phyloP scores from a whole-genome alignment of 2,329 filamentous ascomycete genomes.

The Hypoxylon sp. region DNA sequence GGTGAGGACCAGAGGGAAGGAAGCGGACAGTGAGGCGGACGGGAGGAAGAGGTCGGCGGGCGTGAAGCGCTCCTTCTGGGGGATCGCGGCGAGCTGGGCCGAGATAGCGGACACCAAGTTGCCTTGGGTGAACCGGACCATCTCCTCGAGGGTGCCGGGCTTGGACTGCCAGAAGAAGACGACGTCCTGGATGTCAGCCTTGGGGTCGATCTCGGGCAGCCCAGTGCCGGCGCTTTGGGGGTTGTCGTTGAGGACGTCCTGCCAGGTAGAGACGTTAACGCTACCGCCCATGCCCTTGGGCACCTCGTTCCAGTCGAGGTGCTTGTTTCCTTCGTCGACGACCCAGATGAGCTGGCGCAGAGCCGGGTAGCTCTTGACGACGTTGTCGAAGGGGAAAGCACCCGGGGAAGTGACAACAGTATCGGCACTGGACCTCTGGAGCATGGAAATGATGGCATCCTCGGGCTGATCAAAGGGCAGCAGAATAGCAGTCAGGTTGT shows the following conservation, averaged over 20 bases:
- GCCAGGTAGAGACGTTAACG: constrained; percentile 89
- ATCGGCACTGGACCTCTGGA: constrained; percentile 78
- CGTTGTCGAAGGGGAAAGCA: constrained; percentile 79
- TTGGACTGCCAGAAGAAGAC: constrained; percentile 72
- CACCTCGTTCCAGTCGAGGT: constrained; percentile 95
- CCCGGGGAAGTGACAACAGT: constrained; percentile 85
- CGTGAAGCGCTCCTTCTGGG: constrained; percentile 75
- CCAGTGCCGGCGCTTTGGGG: constrained; percentile 65
- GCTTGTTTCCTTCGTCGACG: constrained; percentile 85
- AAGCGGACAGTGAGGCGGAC: constrained; percentile 79
- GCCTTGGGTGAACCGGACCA: constrained; percentile 80
- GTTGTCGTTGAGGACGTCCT: constrained; percentile 81
- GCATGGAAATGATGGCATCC: constrained; percentile 72
- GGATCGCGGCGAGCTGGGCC: constrained; percentile 78
- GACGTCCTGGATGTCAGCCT: constrained; percentile 61
- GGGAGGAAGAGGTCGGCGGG: constrained; percentile 84
- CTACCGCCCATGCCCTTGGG: constrained; percentile 77
- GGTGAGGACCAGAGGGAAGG: constrained; percentile 80
- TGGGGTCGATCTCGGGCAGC: constrained; percentile 69
- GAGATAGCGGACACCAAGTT: constrained; percentile 91
- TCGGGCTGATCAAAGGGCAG: constrained; percentile 82
- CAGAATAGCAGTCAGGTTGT: constrained; percentile 83
- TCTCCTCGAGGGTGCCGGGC: constrained; percentile 64
- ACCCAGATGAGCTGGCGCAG: constrained; percentile 89
- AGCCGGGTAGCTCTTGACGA: constrained; percentile 72